Evolutionary conservation across 768 basidiomycete species (phyloP).

Genomic region (Sporobolomyces phaffii): DNA sequence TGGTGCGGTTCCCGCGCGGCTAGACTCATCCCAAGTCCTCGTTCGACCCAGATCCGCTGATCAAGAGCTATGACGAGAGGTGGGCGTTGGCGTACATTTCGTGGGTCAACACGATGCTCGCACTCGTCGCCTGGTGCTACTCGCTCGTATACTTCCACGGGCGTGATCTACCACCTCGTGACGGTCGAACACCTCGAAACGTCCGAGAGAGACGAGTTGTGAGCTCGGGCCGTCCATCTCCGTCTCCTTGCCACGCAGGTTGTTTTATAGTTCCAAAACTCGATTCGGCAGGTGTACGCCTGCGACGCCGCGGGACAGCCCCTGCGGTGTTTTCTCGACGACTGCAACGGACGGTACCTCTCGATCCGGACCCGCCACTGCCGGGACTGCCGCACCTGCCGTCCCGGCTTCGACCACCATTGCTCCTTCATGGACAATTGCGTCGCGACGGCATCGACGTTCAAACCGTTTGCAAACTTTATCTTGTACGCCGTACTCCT

Average conservation of each 20-base stretch:
- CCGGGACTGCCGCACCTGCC: conserved; percentile 20
- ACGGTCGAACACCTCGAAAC: not conserved
- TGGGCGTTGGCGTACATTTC: too few species aligned
- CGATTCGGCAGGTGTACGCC: conserved; percentile 16
- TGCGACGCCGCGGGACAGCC: conserved; percentile 10
- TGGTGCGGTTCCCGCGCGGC: not conserved
- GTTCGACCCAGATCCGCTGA: conserved; percentile 10
- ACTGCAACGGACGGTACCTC: conserved; percentile 12
- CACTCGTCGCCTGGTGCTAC: conserved; percentile 3
- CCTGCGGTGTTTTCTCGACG: not conserved
- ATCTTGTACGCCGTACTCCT: conserved; percentile 18
- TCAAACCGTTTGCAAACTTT: conserved; percentile 14
- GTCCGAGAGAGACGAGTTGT: conserved; percentile 11
- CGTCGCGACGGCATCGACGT: conserved; percentile 2
- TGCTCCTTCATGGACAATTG: conserved; percentile 33
- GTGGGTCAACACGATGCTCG: conserved; percentile 10
- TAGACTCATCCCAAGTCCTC: not conserved
- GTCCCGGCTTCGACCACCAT: conserved; percentile 24
- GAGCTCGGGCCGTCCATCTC: not conserved
- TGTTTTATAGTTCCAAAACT: too few species aligned
- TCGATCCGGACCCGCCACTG: conserved; percentile 31
- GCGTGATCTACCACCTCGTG: not conserved
- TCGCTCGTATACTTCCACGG: conserved; percentile 11
- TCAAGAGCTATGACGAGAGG: too few species aligned
- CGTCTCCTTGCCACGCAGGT: too few species aligned